Evolutionary conservation across 257 asterid genomes (phyloP).

Genomic region (Linaria vulgaris): DNA sequence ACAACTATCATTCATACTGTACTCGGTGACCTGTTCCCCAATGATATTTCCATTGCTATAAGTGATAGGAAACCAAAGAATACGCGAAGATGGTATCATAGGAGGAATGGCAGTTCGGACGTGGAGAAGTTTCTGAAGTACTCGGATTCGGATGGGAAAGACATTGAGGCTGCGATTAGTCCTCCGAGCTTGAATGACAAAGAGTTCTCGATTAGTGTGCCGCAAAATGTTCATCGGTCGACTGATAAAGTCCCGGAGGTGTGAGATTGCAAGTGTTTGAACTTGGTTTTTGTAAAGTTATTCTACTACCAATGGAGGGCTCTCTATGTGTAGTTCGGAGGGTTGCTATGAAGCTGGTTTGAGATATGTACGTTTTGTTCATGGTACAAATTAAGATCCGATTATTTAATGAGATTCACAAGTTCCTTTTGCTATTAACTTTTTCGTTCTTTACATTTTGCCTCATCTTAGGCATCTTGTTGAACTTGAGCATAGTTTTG

Average conservation of each 20-base stretch:
- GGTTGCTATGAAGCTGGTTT: constrained; percentile 44
- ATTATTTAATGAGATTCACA: too few species aligned
- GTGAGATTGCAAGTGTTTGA: neutral
- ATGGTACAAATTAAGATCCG: too few species aligned
- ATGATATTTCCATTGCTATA: constrained; percentile 78
- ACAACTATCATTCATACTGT: constrained; percentile 39
- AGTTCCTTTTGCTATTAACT: too few species aligned
- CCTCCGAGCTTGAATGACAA: constrained; percentile 22
- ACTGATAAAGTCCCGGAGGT: constrained; percentile 7
- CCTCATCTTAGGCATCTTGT: too few species aligned
- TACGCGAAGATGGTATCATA: constrained; percentile 46
- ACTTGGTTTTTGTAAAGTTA: neutral
- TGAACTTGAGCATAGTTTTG: too few species aligned
- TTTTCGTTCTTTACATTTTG: too few species aligned
- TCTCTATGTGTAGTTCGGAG: constrained; percentile 16
- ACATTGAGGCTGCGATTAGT: constrained; percentile 43
- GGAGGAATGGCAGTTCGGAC: constrained; percentile 47
- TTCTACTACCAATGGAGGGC: constrained; percentile 36
- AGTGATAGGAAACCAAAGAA: constrained; percentile 46
- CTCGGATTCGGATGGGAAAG: constrained; percentile 41
- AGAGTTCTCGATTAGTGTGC: constrained; percentile 16
- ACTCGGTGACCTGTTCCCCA: constrained; percentile 65
- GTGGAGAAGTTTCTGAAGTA: constrained; percentile 55
- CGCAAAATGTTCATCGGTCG: constrained; percentile 8
- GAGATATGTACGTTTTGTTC: neutral